A percentile compares a stretch with the other conserved stretches of the same genome.
Evolutionary conservation across 495 filamentous ascomycete genomes (phyloP).

Genomic region (Aspergillus bertholletiae): DNA sequence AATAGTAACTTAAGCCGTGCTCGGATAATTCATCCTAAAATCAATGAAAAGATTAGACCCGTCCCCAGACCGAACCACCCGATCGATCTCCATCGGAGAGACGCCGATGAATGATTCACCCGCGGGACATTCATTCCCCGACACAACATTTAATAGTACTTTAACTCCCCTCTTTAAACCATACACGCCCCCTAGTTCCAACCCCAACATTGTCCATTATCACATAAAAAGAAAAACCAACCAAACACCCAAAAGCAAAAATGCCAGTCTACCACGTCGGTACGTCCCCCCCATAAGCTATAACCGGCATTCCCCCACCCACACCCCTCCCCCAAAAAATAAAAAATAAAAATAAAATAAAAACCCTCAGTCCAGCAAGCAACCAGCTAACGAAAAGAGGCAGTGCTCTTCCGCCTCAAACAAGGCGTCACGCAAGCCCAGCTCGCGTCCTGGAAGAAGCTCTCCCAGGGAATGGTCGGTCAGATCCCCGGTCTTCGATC

Average conservation of each 20-base stretch:
- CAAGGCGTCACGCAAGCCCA: slow-evolving; percentile 29
- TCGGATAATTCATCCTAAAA: no score
- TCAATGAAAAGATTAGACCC: no score
- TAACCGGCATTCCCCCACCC: no score
- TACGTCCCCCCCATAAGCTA: background rate
- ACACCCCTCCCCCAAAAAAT: background rate
- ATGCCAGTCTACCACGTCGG: slow-evolving; percentile 26
- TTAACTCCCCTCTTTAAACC: no score
- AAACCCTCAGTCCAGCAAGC: no score
- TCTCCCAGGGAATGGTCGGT: slow-evolving; percentile 33
- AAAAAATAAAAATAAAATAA: slow-evolving; percentile 9
- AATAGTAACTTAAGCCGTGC: no score
- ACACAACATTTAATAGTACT: no score
- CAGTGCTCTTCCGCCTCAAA: slow-evolving; percentile 46
- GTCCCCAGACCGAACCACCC: no score
- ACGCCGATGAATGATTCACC: no score
- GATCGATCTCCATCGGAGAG: no score
- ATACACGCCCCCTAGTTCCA: background rate
- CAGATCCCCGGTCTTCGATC: slow-evolving; percentile 38
- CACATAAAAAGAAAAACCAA: background rate
- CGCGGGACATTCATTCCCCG: no score
- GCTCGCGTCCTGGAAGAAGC: slow-evolving; percentile 25
- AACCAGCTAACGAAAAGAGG: no score
- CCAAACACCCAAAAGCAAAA: background rate
- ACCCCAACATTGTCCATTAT: background rate